Conservation (phyloP, 1,139 yeast genomes). For the Suhomyces guaymorum region DNA sequence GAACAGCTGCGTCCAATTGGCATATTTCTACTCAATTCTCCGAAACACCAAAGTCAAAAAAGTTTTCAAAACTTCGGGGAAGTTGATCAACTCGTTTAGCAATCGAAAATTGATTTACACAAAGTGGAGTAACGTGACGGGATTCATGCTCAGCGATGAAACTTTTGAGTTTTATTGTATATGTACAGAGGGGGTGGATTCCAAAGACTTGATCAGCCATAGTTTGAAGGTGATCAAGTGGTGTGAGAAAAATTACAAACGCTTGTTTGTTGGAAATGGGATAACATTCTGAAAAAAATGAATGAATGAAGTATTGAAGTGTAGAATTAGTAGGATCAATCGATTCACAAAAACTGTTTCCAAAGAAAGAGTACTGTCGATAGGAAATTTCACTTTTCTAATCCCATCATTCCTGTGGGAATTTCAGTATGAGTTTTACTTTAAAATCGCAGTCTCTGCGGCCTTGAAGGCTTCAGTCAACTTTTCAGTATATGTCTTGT, state of each 20-base stretch:
- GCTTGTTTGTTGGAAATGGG: slow-evolving; percentile 37
- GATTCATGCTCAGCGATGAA: slow-evolving; percentile 41
- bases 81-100: slow-evolving; percentile 2
- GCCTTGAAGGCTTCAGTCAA: slow-evolving; percentile 58
- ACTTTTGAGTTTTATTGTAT: slow-evolving; percentile 43
- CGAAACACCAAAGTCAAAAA: slow-evolving; percentile 31
- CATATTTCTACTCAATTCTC: slow-evolving; percentile 35
- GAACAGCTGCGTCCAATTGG: slow-evolving; percentile 26
- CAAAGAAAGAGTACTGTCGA: too few relatives aligned
- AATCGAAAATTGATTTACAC: slow-evolving; percentile 39
- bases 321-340: neutral
- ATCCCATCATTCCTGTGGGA: too few relatives aligned
- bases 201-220: slow-evolving; percentile 35
- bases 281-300: slow-evolving; percentile 18
- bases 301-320: too few relatives aligned
- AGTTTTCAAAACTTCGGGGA: slow-evolving; percentile 12
- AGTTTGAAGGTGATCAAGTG: slow-evolving; percentile 39
- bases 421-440: too few relatives aligned
- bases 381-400: too few relatives aligned
- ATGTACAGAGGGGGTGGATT: slow-evolving; percentile 28
- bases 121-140: slow-evolving; percentile 34
- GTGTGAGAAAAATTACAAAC: slow-evolving; percentile 38
- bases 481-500: slow-evolving; percentile 62
- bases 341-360: too few relatives aligned
- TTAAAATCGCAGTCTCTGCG: slow-evolving; percentile 25